phyloP scores from a whole-genome alignment of 108 stramenopile species.

The Asterionellopsis glacialis region DNA sequence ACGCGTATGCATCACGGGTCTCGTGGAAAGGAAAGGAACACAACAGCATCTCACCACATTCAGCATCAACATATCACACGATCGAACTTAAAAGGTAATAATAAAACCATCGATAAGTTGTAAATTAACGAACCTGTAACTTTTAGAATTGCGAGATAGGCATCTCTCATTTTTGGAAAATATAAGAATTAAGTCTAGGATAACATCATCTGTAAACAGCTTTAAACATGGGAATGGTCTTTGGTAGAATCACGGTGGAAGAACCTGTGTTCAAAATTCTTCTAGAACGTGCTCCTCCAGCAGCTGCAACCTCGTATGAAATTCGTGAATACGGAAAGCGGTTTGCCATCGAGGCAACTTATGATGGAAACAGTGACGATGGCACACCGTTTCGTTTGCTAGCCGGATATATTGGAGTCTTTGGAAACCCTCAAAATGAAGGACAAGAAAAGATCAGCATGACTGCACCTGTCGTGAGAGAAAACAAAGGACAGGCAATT shows the following conservation, averaged over 20 bases:
- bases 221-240: constrained; percentile 64
- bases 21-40: too few species aligned
- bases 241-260: constrained; percentile 66
- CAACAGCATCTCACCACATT: too few species aligned
- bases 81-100: too few species aligned
- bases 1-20: too few species aligned
- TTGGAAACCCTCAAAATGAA: constrained; percentile 71
- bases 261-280: constrained; percentile 64
- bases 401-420: constrained; percentile 84
- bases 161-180: too few species aligned
- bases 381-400: constrained; percentile 50
- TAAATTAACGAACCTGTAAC: too few species aligned
- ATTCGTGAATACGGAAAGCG: constrained; percentile 60
- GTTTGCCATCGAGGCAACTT: constrained; percentile 36
- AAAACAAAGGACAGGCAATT: constrained; percentile 25
- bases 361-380: constrained; percentile 11
- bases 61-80: too few species aligned
- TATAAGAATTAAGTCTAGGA: too few species aligned
- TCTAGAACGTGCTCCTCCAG: constrained; percentile 18
- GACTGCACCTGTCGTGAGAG: constrained; percentile 82
- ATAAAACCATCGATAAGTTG: too few species aligned
- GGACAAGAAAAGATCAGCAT: constrained; percentile 53
- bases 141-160: too few species aligned
- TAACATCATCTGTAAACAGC: too few species aligned
- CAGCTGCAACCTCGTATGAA: constrained; percentile 58